Conservation (phyloP, 202 grass and related monocot genomes). For the Alloteropsis angusta region DNA sequence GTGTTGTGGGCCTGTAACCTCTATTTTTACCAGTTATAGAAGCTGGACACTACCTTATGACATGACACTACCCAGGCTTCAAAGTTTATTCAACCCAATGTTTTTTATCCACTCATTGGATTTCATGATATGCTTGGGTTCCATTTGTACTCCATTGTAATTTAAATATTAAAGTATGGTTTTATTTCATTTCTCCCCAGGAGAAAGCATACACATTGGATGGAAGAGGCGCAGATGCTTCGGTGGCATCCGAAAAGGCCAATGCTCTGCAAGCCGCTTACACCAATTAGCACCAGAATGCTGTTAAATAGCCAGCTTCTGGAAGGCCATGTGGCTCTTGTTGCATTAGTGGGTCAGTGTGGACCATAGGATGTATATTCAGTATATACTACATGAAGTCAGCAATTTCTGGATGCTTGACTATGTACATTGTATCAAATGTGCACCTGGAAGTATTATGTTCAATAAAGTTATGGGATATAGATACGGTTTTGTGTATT, state of each 20-base stretch:
- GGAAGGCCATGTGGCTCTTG: neutral
- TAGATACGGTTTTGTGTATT: neutral
- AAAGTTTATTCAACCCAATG: neutral
- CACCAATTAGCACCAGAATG: constrained; percentile 8
- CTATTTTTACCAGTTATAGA: neutral
- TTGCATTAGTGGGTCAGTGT: neutral
- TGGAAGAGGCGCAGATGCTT: constrained; percentile 35
- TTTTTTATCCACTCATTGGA: neutral
- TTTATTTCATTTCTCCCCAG: constrained; percentile 5
- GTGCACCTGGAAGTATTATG: neutral
- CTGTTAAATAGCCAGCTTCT: neutral
- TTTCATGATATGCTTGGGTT: neutral
- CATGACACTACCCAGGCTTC: neutral
- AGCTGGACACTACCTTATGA: neutral
- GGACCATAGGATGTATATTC: neutral
- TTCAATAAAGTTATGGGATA: neutral
- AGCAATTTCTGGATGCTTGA: neutral
- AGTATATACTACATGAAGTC: neutral
- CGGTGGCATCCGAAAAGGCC: constrained; percentile 30
- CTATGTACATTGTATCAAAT: neutral
- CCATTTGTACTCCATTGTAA: neutral
- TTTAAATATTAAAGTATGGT: neutral
- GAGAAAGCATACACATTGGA: constrained; percentile 41
- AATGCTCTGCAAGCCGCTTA: constrained; percentile 35
- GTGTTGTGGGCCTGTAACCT: neutral